Conservation (phyloP, 2,329 filamentous ascomycete genomes). For the Colletotrichum simmondsii region DNA sequence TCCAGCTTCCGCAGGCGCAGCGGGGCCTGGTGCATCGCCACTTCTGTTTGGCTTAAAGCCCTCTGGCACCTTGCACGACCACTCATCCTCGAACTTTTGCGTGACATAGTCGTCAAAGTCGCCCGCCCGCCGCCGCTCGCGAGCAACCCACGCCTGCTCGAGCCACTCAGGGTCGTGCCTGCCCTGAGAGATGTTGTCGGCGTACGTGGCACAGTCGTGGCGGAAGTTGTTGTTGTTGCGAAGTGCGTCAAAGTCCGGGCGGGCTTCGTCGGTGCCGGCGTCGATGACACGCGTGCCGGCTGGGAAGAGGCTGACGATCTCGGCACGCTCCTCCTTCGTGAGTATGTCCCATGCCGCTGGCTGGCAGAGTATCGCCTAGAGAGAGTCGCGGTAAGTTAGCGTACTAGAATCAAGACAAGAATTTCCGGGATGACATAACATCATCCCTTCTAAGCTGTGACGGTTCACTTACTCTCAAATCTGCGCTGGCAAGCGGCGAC, state of each 20-base stretch:
- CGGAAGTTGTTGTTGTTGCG: slow-evolving; percentile 62
- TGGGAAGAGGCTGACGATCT: slow-evolving; percentile 52
- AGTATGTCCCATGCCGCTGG: slow-evolving; percentile 52
- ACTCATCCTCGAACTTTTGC: slow-evolving; percentile 58
- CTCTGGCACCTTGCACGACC: slow-evolving; percentile 55
- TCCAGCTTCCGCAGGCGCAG: slow-evolving; percentile 4
- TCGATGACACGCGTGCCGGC: slow-evolving; percentile 48
- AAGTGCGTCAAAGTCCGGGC: slow-evolving; percentile 54
- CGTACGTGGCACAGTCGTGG: slow-evolving; percentile 58
- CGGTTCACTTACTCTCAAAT: slow-evolving; percentile 46
- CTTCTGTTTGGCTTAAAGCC: slow-evolving; percentile 40
- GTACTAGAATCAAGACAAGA: not conserved
- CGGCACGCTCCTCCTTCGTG: slow-evolving; percentile 44
- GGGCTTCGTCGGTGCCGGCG: slow-evolving; percentile 46
- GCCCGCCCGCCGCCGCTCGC: slow-evolving; percentile 58
- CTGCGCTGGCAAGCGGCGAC: slow-evolving; percentile 50
- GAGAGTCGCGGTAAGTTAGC: not conserved
- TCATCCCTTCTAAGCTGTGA: not conserved
- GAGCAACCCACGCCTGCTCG: slow-evolving; percentile 60
- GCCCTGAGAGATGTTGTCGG: slow-evolving; percentile 57
- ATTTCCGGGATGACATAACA: not conserved
- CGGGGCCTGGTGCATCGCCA: not conserved
- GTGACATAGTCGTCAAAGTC: slow-evolving; percentile 61
- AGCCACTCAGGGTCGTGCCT: slow-evolving; percentile 66
- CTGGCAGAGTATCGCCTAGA: slow-evolving; percentile 46